Conservation (phyloP, 129 eudicot genomes). For the Lonicera japonica region DNA sequence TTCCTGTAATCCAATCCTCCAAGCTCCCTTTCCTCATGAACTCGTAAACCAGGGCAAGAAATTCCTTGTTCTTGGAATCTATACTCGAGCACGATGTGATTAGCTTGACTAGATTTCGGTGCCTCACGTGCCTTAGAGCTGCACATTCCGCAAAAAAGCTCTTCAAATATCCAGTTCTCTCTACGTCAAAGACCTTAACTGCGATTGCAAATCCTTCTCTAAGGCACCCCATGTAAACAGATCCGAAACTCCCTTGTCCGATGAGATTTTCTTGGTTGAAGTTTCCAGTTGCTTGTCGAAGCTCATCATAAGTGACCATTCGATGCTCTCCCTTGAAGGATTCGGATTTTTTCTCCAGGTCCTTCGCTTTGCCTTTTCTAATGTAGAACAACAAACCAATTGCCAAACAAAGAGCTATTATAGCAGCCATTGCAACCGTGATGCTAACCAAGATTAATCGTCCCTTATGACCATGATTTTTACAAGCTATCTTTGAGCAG, state of each 20-base stretch:
- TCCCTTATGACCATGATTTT: neutral
- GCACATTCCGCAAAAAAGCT: constrained; percentile 60
- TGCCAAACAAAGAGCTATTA: constrained; percentile 7
- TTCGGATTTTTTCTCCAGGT: neutral
- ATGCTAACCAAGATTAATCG: neutral
- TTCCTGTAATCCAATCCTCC: constrained; percentile 46
- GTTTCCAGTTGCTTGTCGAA: constrained; percentile 43
- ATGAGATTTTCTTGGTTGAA: constrained; percentile 40
- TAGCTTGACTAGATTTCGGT: constrained; percentile 56
- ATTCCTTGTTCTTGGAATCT: constrained; percentile 40
- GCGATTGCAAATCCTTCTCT: constrained; percentile 34
- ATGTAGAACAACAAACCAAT: constrained; percentile 21
- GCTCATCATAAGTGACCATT: constrained; percentile 52
- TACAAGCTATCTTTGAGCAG: constrained; percentile 25
- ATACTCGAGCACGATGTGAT: constrained; percentile 61
- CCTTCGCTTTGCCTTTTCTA: constrained; percentile 9
- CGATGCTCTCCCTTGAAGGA: constrained; percentile 36
- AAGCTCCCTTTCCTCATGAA: constrained; percentile 63
- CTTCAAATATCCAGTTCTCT: constrained; percentile 27
- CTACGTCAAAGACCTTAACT: constrained; percentile 44
- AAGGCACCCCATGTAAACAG: constrained; percentile 47
- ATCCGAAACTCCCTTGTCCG: constrained; percentile 62
- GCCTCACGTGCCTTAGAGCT: constrained; percentile 50
- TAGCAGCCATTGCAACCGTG: neutral
- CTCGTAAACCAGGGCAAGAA: constrained; percentile 54